A percentile compares a stretch with the other conserved stretches of the same genome.
phyloP scores from a whole-genome alignment of 1,284 basidiomycete genomes.

The Ustilago cynodontis region DNA sequence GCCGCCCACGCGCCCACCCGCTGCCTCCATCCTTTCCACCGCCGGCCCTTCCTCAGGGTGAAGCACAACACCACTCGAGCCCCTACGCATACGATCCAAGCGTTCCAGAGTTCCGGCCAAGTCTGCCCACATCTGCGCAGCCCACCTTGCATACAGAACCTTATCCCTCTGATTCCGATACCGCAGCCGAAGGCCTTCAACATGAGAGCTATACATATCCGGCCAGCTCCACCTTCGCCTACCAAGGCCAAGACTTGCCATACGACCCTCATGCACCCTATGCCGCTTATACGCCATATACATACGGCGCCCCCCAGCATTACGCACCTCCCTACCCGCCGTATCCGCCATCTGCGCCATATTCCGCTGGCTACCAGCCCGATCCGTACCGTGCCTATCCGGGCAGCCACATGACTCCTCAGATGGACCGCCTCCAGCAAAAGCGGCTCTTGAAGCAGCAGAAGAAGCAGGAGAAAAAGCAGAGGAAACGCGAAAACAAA shows the following conservation, averaged over 20 bases:
- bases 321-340: not conserved
- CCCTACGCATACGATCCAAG: slow-evolving; percentile 27
- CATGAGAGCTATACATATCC: not conserved
- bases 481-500: slow-evolving; percentile 22
- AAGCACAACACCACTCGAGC: slow-evolving; percentile 4
- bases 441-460: slow-evolving; percentile 31
- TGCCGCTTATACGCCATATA: slow-evolving; percentile 3
- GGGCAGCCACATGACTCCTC: not conserved
- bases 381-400: not conserved
- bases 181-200: slow-evolving; percentile 10
- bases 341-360: slow-evolving; percentile 9
- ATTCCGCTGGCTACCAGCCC: slow-evolving; percentile 3
- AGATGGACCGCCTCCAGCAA: slow-evolving; percentile 11
- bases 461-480: slow-evolving; percentile 34
- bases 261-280: slow-evolving; percentile 29
- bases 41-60: slow-evolving; percentile 11
- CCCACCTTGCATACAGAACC: slow-evolving; percentile 11
- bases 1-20: slow-evolving; percentile 3
- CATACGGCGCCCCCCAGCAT: not conserved
- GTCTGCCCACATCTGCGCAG: slow-evolving; percentile 9
- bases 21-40: slow-evolving; percentile 28
- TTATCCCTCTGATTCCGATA: slow-evolving; percentile 2
- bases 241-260: slow-evolving; percentile 9
- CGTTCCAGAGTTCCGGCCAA: slow-evolving; percentile 29
- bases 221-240: not conserved